A percentile compares a stretch with the other conserved stretches of the same genome.
These are phyloP conservation scores for Pseudoperonospora humuli DNA, from an alignment of 352 stramenopile species.

Conservation along the genomic window DNA sequence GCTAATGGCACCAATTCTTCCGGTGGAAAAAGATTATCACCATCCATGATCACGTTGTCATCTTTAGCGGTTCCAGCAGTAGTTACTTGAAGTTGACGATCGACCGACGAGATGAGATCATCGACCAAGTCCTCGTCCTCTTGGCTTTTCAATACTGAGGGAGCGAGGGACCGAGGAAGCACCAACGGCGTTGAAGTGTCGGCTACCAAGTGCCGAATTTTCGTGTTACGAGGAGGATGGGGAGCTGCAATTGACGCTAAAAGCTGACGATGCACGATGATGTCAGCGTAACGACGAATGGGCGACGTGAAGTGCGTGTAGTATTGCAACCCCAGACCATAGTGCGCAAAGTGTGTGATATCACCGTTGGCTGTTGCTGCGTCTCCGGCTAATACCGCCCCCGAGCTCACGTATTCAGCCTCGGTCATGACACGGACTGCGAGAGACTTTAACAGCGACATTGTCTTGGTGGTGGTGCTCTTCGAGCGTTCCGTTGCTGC, in stretches of 20 bases:
- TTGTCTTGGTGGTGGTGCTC: conserved; percentile 68
- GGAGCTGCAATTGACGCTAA: conserved; percentile 40
- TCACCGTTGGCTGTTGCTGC: conserved; percentile 36
- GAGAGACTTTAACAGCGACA: conserved; percentile 89
- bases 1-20: conserved; percentile 72
- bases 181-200: conserved; percentile 3
- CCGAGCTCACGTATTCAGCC: conserved; percentile 88
- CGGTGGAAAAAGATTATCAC: conserved; percentile 37
- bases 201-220: neutral
- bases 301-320: conserved; percentile 92
- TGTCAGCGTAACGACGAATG: conserved; percentile 86
- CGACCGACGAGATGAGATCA: conserved; percentile 52
- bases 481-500: conserved; percentile 43
- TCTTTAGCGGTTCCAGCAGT: neutral
- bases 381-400: conserved; percentile 31
- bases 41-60: conserved; percentile 11
- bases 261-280: conserved; percentile 88
- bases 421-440: conserved; percentile 92
- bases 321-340: conserved; percentile 81
- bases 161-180: conserved; percentile 39
- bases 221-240: neutral
- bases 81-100: conserved; percentile 43
- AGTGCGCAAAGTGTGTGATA: conserved; percentile 70
- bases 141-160: conserved; percentile 53
- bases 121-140: conserved; percentile 55